A percentile compares a stretch with the other conserved stretches of the same genome.
Evolutionary conservation across 805 yeast species (phyloP).

Genomic region (Peterozyma toletana): DNA sequence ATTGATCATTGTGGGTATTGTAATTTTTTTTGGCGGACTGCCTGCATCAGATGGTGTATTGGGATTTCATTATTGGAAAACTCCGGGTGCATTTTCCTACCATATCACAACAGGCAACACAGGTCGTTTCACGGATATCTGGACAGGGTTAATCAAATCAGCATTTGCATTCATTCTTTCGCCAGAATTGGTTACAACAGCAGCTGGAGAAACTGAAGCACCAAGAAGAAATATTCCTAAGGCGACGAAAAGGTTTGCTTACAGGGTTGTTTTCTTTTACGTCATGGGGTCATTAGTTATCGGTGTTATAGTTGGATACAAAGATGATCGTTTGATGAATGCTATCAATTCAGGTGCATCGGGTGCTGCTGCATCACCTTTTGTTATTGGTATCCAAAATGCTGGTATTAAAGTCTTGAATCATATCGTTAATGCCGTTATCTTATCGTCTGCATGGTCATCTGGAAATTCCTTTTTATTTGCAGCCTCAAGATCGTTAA

Average conservation of each 20-base stretch:
- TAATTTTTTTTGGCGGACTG: constrained; percentile 61
- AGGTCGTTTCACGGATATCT: constrained; percentile 58
- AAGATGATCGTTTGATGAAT: constrained; percentile 30
- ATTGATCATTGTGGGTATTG: constrained; percentile 46
- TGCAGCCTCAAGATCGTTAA: constrained; percentile 46
- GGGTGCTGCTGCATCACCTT: constrained; percentile 80
- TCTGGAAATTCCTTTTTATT: constrained; percentile 46
- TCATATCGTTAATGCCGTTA: constrained; percentile 72
- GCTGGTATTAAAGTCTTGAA: constrained; percentile 65
- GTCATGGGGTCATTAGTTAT: constrained; percentile 28
- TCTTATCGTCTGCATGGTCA: constrained; percentile 35
- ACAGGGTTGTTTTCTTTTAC: constrained; percentile 24
- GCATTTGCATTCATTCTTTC: constrained; percentile 53
- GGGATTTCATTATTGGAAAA: constrained; percentile 36
- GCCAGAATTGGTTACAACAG: constrained; percentile 22
- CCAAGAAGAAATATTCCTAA: constrained; percentile 25
- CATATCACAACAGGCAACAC: constrained; percentile 44
- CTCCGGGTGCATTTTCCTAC: constrained; percentile 38
- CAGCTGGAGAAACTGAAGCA: constrained; percentile 24
- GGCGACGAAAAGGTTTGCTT: constrained; percentile 22
- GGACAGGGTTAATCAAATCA: constrained; percentile 56
- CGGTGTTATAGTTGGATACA: constrained; percentile 41
- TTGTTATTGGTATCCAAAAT: constrained; percentile 72
- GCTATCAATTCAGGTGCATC: constrained; percentile 38
- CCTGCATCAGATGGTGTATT: constrained; percentile 37